Evolutionary conservation across 1,284 basidiomycete species (phyloP).

Genomic region (Cutaneotrichosporon arboriforme): DNA sequence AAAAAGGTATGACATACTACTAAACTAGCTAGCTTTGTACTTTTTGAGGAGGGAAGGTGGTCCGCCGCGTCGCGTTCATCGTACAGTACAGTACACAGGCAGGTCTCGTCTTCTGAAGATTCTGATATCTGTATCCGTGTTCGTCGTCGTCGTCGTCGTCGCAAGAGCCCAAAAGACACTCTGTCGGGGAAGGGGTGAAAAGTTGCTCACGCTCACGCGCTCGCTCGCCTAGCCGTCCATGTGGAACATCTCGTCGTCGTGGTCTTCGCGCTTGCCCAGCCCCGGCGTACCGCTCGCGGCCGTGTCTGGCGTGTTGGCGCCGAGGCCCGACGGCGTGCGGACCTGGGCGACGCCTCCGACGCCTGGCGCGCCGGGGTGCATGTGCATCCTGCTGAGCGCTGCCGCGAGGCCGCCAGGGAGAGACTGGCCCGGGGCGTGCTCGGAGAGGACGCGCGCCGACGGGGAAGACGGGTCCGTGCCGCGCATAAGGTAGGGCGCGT

Average conservation of each 20-base stretch:
- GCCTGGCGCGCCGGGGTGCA: slow-evolving; percentile 20
- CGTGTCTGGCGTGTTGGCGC: slow-evolving; percentile 2
- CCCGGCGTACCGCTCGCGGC: not conserved
- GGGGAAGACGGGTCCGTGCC: slow-evolving; percentile 34
- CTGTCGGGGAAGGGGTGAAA: too few species aligned
- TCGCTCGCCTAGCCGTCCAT: slow-evolving; percentile 17
- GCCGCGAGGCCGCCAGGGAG: slow-evolving; percentile 46
- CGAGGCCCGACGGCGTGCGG: slow-evolving; percentile 11
- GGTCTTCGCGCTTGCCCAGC: slow-evolving; percentile 11
- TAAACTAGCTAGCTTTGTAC: too few species aligned
- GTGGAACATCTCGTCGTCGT: slow-evolving; percentile 23
- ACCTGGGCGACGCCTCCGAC: not conserved
- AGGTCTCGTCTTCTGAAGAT: too few species aligned
- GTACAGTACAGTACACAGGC: too few species aligned
- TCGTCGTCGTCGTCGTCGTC: too few species aligned
- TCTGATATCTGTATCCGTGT: too few species aligned
- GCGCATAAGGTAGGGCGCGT: slow-evolving; percentile 30
- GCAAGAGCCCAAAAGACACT: too few species aligned
- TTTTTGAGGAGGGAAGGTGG: too few species aligned
- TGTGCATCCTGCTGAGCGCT: slow-evolving; percentile 45
- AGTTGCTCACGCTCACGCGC: too few species aligned
- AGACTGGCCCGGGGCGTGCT: slow-evolving; percentile 46
- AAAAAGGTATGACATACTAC: too few species aligned
- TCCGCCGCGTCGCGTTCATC: too few species aligned
- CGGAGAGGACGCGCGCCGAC: slow-evolving; percentile 35